Evolutionary conservation across 2,329 filamentous ascomycete genomes (phyloP).

Genomic region (Fusarium floridanum): DNA sequence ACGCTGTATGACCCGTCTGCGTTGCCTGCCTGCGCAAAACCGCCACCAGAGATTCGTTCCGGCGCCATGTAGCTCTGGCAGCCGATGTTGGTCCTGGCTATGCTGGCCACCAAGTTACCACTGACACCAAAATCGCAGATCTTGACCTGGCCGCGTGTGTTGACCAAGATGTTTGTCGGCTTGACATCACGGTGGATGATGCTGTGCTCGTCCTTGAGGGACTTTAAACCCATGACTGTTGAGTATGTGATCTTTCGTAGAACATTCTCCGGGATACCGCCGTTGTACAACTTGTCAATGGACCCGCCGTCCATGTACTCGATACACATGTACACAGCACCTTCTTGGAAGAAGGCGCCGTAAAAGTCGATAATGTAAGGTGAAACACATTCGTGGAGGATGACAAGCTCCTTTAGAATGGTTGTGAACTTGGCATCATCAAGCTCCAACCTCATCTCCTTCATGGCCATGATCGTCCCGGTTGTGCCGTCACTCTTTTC

Average conservation of each 20-base stretch:
- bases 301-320: slow-evolving; percentile 99
- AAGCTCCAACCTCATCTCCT: slow-evolving; percentile 94
- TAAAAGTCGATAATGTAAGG: slow-evolving; percentile 99
- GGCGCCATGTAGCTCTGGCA: slow-evolving; percentile 99
- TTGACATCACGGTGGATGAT: slow-evolving; percentile 99
- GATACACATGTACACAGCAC: slow-evolving; percentile 98
- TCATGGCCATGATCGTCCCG: slow-evolving; percentile 97
- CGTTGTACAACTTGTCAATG: slow-evolving; percentile 93
- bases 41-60: slow-evolving; percentile 91
- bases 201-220: slow-evolving; percentile 96
- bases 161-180: slow-evolving; percentile 97
- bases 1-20: slow-evolving; percentile 93
- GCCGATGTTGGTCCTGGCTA: slow-evolving; percentile 98
- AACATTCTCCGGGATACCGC: slow-evolving; percentile 90
- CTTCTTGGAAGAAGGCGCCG: slow-evolving; percentile 98
- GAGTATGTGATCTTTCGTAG: slow-evolving; percentile 91
- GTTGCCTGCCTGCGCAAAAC: slow-evolving; percentile 76
- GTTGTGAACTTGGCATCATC: slow-evolving; percentile 97
- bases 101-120: slow-evolving; percentile 95
- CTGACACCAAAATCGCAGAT: slow-evolving; percentile 99
- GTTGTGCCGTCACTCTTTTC: slow-evolving; percentile 62
- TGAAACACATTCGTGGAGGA: slow-evolving; percentile 93
- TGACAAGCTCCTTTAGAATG: slow-evolving; percentile 97
- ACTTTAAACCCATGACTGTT: slow-evolving; percentile 91
- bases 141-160: slow-evolving; percentile 91